Evolutionary conservation across 495 filamentous ascomycete species (phyloP), one percentile per base, ranked within the genome.

Genomic region (Neurospora sp.): DNA sequence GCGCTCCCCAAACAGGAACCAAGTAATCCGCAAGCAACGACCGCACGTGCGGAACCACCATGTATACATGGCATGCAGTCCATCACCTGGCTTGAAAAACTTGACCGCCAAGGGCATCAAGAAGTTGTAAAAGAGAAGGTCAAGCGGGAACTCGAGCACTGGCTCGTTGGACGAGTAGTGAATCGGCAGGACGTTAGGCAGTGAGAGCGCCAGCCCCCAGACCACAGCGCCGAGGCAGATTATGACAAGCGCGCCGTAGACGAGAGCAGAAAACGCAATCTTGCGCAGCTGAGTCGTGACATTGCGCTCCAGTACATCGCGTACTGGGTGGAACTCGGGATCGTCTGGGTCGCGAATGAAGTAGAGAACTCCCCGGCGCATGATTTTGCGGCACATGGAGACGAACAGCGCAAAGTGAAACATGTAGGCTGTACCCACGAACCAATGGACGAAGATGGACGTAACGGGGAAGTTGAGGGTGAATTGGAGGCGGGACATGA

Each of bases 331-430:
- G 80, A 99, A 98, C 18, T 94, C 98, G 41, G 96, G 96, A 80
- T 99, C 96, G 83, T 99, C 96, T 14, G 96, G 96, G 82, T 99
- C 96, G 59, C 96, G 92, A 76, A 99, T 98, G 82, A 99, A 99
- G 84, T 97, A 98, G 71, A 99, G 87, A 65, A 98, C 96, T 48
- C 96, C 96, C 69, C 85, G 91, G 73, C 96, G 89, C 91, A 99
- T 91, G 70, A 98, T 97, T 84, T 97, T 98, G 69, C 96, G 90
- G 82, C 96, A 99, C 96, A 99, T 98, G 53, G 94, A 94, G 61
- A 99, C 96, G 79, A 99, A 99, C 16, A 98, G 86, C 27, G 96
- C 96, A 79, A 99, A 99, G 79, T 99, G 96, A 81, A 99, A 99
- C 96, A 99, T 99, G 82, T 99, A 99, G 75, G 94, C 97, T 7